Base-by-base conservation (phyloP, 129 eudicot genomes). In the Mikania micrantha region DNA sequence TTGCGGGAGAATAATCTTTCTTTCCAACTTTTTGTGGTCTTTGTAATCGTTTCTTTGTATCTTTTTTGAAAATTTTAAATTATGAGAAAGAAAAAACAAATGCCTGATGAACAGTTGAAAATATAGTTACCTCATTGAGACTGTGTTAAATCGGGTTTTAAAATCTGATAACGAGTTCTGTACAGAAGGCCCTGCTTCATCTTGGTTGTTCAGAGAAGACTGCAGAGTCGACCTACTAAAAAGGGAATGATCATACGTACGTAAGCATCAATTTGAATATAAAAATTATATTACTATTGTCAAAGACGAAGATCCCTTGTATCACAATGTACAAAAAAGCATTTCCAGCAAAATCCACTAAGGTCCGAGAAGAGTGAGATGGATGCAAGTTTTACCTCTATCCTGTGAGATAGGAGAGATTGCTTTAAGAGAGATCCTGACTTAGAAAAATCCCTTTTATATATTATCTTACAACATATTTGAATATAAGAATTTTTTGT, bases 1-100 rank as follows among this genome's bases (percentile, higher is more conserved):
- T 79, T 89, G 69, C 96, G 96, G 27, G 95, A 72, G 63, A 93
- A 93, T 66, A 90, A 64, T 74, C 82, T 86, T 82, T 93, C 99
- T 74, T 89, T 93, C 99, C 99, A 93, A 36, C 85, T 86, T 62
- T 85, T 89, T 7, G 96, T 88, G 80, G 89, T 86, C 83, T 93
- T 93, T 7, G 96, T 76, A 27, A 93, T 86, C 7, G 96, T 82
- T 17, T 93, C 99, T 82, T 93, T 93, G 85, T 85, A 93, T 68
- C 99, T 89, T 64, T n/a, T 56, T 62, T 15, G 28, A 27, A 11
- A 19, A 27, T 63, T 66, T 1, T 17, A 50, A 50, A 32, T 60
- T 32, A 6, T 48, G 9, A 22, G 25, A 28, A 34, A 60, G 27
- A 34, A 54, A 47, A 17, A 15, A 35, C 9, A 13, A 15, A 13